phyloP scores from a whole-genome alignment of 2,329 filamentous ascomycete genomes.

The Hypoxylon sp. region DNA sequence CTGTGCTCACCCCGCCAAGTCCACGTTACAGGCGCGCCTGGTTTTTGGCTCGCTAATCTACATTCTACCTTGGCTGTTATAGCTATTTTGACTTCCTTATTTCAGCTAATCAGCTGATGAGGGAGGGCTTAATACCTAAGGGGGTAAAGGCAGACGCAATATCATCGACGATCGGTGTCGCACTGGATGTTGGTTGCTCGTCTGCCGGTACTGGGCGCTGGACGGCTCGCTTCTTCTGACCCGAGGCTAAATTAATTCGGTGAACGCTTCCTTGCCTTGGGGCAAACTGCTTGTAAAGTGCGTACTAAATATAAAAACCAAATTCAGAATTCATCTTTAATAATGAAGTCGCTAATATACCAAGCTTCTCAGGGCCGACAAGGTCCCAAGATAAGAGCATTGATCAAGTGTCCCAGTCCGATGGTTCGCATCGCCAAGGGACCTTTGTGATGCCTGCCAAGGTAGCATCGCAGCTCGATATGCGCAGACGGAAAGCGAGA shows the following conservation, averaged over 20 bases:
- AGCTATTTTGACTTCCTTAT: slow-evolving; percentile 18
- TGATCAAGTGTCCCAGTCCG: slow-evolving; percentile 24
- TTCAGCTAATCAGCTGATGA: slow-evolving; percentile 5
- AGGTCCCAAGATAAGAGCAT: slow-evolving; percentile 19
- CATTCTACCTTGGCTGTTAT: not conserved
- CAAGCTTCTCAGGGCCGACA: slow-evolving; percentile 2
- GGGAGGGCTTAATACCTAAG: not conserved
- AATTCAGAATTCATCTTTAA: not conserved
- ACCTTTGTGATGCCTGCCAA: slow-evolving; percentile 19
- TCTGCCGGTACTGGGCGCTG: not conserved
- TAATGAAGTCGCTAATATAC: slow-evolving; percentile 6
- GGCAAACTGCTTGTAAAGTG: not conserved
- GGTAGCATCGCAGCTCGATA: slow-evolving; percentile 22
- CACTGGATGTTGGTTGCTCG: not conserved
- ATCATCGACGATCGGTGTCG: slow-evolving; percentile 1
- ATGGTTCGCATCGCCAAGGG: slow-evolving; percentile 26
- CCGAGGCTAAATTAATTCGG: not conserved
- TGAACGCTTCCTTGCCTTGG: not conserved
- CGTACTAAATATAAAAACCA: not conserved
- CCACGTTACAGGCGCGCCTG: slow-evolving; percentile 22
- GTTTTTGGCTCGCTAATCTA: slow-evolving; percentile 32
- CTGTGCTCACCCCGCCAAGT: slow-evolving; percentile 29
- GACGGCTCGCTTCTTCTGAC: not conserved
- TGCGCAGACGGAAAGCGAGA: slow-evolving; percentile 14
- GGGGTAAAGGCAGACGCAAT: not conserved